Conservation (phyloP, 2,329 filamentous ascomycete genomes). For the Seiridium unicorne region DNA sequence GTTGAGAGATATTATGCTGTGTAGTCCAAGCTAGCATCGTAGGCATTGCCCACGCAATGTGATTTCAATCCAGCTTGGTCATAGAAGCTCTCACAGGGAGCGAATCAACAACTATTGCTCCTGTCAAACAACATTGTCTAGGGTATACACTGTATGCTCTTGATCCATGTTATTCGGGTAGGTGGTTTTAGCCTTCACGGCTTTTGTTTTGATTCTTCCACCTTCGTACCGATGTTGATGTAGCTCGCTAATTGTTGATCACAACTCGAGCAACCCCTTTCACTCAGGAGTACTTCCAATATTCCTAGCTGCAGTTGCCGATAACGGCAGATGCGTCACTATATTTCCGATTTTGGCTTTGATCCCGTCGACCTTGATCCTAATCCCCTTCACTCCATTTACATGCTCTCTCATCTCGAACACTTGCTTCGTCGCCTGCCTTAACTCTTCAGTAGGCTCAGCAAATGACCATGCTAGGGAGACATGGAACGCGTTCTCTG, state of each 20-base stretch:
- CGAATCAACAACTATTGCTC: no score
- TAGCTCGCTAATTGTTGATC: neutral
- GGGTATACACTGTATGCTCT: no score
- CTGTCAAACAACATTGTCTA: no score
- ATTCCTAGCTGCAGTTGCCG: neutral
- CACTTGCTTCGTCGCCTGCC: conserved; percentile 30
- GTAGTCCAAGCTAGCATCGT: no score
- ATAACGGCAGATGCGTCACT: conserved; percentile 51
- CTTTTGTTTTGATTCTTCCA: no score
- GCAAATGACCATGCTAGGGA: conserved; percentile 83
- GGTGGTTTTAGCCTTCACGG: no score
- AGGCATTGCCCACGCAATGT: no score
- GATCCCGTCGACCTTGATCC: conserved; percentile 56
- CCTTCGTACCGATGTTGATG: no score
- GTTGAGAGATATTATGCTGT: no score
- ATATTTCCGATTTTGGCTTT: conserved; percentile 76
- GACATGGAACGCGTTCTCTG: conserved; percentile 69
- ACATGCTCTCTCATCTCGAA: conserved; percentile 21
- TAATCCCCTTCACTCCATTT: conserved; percentile 35
- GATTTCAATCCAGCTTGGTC: no score
- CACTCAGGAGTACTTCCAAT: neutral
- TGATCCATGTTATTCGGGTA: no score
- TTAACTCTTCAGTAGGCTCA: conserved; percentile 44
- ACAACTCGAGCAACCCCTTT: neutral
- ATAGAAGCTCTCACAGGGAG: no score